phyloP scores from a whole-genome alignment of 805 yeast genomes.

The Candida chilensis region DNA sequence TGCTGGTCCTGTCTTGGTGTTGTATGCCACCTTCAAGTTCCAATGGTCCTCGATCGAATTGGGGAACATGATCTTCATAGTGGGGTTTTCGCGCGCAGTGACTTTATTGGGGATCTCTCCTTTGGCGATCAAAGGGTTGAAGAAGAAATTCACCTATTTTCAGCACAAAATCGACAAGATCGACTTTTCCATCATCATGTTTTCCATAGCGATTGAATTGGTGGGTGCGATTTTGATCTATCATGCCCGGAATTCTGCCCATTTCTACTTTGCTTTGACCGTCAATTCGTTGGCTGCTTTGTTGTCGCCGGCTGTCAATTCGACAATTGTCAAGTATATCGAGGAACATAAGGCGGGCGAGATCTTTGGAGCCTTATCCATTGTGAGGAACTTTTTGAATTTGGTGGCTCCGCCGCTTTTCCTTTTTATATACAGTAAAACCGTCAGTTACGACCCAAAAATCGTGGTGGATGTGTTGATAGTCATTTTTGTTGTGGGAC shows the following conservation, averaged over 20 bases:
- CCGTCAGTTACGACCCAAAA: too few relatives aligned
- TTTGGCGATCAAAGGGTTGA: conserved; percentile 24
- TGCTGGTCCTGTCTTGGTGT: conserved; percentile 27
- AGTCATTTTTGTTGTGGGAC: too few relatives aligned
- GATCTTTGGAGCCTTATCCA: conserved; percentile 60
- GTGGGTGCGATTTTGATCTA: conserved; percentile 25
- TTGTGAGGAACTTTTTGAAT: conserved; percentile 41
- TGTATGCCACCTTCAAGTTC: conserved; percentile 46
- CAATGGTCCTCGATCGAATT: conserved; percentile 45
- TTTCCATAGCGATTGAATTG: conserved; percentile 25
- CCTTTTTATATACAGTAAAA: conserved; percentile 36
- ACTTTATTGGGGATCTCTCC: conserved; percentile 47
- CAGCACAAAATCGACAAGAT: conserved; percentile 39
- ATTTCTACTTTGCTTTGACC: conserved; percentile 19
- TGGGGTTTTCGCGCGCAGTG: conserved; percentile 40
- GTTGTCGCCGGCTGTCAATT: conserved; percentile 48
- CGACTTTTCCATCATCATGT: conserved; percentile 34
- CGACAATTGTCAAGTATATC: conserved; percentile 52
- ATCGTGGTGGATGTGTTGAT: too few relatives aligned
- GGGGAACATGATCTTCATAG: conserved; percentile 45
- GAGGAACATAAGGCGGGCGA: conserved; percentile 58
- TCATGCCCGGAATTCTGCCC: conserved; percentile 13
- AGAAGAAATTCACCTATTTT: conserved; percentile 18
- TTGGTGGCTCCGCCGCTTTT: conserved; percentile 41
- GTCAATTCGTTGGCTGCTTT: conserved; percentile 40